These are phyloP conservation scores for Nicotiana paniculata DNA, from an alignment of 257 asterid species.

Conservation along the genomic window DNA sequence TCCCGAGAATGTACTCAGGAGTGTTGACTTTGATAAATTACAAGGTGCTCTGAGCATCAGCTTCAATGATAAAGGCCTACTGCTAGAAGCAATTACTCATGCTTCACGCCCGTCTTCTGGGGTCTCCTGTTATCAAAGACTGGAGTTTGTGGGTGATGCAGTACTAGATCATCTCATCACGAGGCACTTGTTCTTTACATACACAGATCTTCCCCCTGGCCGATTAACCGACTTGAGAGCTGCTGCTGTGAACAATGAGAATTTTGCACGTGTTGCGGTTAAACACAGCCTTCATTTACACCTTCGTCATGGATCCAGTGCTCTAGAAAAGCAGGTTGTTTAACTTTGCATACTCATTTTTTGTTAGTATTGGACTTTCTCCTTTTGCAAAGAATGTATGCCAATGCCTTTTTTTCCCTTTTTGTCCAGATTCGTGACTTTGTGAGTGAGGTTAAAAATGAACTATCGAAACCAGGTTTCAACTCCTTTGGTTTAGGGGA, in stretches of 20 bases:
- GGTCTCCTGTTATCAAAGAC: slow-evolving; percentile 90
- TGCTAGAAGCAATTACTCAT: slow-evolving; percentile 98
- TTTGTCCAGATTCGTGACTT: slow-evolving; percentile 75
- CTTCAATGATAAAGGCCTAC: slow-evolving; percentile 59
- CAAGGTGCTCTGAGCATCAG: slow-evolving; percentile 59
- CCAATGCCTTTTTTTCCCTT: background rate
- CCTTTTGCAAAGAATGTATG: background rate
- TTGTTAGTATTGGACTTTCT: background rate
- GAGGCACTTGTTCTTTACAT: slow-evolving; percentile 74
- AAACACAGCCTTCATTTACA: slow-evolving; percentile 81
- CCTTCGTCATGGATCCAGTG: slow-evolving; percentile 96
- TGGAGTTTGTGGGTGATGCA: slow-evolving; percentile 98
- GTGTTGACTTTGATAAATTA: slow-evolving; percentile 68
- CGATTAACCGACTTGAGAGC: slow-evolving; percentile 96
- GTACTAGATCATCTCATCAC: slow-evolving; percentile 97
- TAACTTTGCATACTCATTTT: background rate
- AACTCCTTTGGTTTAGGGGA: slow-evolving; percentile 97
- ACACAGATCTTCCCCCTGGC: slow-evolving; percentile 97
- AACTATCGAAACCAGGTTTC: slow-evolving; percentile 72
- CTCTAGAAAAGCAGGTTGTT: slow-evolving; percentile 88
- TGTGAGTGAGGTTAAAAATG: slow-evolving; percentile 74
- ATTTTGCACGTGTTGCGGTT: slow-evolving; percentile 96
- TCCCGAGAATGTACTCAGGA: slow-evolving; percentile 61
- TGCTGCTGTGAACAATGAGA: slow-evolving; percentile 97
- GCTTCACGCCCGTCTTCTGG: slow-evolving; percentile 99